Conservation (phyloP, 345 rosid species). For the Eucalyptus polyanthemos region DNA sequence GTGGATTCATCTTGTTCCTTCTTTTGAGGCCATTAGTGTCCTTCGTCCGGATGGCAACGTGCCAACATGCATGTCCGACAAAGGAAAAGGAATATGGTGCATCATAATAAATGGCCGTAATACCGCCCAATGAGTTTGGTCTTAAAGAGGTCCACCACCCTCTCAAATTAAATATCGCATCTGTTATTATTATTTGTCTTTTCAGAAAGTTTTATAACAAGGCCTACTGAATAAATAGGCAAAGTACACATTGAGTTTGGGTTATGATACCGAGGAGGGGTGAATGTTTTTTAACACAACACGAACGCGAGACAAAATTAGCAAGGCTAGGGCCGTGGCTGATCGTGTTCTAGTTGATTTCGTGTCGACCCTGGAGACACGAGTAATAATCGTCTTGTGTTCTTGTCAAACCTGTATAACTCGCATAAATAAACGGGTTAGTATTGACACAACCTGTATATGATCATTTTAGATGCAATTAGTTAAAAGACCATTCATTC, state of each 20-base stretch:
- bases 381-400: rapidly evolving
- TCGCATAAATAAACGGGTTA: rapidly evolving
- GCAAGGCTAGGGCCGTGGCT: neutral
- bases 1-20: neutral
- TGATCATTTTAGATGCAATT: neutral
- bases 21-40: neutral
- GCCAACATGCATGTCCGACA: neutral
- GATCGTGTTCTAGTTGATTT: neutral
- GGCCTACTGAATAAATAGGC: neutral
- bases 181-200: neutral
- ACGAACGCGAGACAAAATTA: neutral
- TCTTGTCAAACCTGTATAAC: neutral
- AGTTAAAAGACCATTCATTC: too few species aligned
- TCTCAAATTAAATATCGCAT: neutral
- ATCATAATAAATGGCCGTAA: neutral
- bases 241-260: neutral
- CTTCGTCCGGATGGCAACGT: neutral
- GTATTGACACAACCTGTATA: rapidly evolving
- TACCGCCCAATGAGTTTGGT: neutral
- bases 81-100: neutral
- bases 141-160: neutral
- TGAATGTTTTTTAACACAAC: neutral
- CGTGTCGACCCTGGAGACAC: too few species aligned
- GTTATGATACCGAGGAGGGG: neutral
- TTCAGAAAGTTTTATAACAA: neutral